Evolutionary conservation across 1,284 basidiomycete species (phyloP), one percentile per base, ranked within the genome.

Genomic region (Boletus mariae): DNA sequence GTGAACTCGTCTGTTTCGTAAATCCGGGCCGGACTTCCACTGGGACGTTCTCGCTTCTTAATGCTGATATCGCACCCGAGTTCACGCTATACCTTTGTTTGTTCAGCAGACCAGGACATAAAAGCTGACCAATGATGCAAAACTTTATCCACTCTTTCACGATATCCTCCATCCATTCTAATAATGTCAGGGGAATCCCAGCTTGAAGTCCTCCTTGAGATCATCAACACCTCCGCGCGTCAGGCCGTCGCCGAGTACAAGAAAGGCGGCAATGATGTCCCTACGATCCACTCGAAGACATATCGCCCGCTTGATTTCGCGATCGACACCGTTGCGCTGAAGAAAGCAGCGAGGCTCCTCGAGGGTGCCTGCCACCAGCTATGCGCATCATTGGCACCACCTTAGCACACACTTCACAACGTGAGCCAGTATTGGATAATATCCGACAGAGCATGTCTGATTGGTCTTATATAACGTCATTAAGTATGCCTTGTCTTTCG

Each of bases 181-280:
- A 20, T 6, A 10, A 67, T 65, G 63, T 65, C 63, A 20, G 52
- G 52, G n/a, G 64, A 67, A 53, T 49, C 61, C 8, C 63, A 65
- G 26, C 57, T 65, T 7, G 57, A 66, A 54, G 53, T 59, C 13
- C 61, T 64, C 43, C 60, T 64, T 35, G 57, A 57, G 8, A 61
- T 64, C n/a, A 65, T 64, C 55, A 62, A 56, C 35, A 51, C 56
- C 0, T 65, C 63, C 4, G 56, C 65, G 9, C 61, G 54, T 7
- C 61, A 58, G 52, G 67, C 65, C 23, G 66, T 66, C 3, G 44
- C 53, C n/a, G 65, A 69, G 34, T 66, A 69, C 54, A 69, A 60
- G 47, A 64, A 66, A 23, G 55, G 32, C 0, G 59, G 56, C 1
- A 44, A 58, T 13, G 47, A 55, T 8, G 59, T 67, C 17, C 64